Evolutionary conservation across 2,329 filamentous ascomycete genomes (phyloP), one percentile per base, ranked within the genome.

Genomic region (Claviceps sp.): DNA sequence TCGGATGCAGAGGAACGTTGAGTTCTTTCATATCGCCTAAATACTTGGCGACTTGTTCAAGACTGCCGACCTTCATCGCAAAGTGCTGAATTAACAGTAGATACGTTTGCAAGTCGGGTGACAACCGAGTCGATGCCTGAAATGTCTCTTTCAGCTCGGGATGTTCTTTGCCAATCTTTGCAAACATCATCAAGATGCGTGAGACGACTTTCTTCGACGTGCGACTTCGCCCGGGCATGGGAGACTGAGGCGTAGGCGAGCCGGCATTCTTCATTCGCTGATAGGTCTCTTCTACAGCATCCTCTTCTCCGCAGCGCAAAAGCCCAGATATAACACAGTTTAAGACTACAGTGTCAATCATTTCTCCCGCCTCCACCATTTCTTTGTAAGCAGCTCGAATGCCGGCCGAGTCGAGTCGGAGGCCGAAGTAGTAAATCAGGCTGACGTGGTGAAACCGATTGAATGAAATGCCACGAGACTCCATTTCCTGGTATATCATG

Each of bases 271-370:
- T 90, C 90, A 98, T 97, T 54, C 83, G 82, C 52, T 80, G 72
- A 60, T 96, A 96, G 11, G 95, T 80, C 54, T 85, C 77, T 58
- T 91, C 82, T 2, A 90, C 93, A 0, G 87, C 83, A 6, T 75
- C 70, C 40, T 84, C 78, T 62, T 98, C 90, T 42, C 85, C 84
- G 14, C 84, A 82, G 52, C 81, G 76, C 44, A 96, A 74, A 20
- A 97, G 76, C 1, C 88, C 83, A 0, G 82, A 76, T 55, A 97
- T 86, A 60, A 96, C 82, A 59, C 85, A 87, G 62, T 97, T 97
- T 65, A 97, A 75, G 14, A 89, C 85, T 2, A 85, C 75, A 0
- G 87, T 90, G 64, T 97, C 91, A 51, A 98, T 82, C 55, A 96
- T 82, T 64, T 97, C 88, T 37, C 89, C 88, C 0, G 82, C 78